Evolutionary conservation across 306 rosid species (phyloP), one percentile per base, ranked within the genome.

Genomic region (Cajanus cajan): DNA sequence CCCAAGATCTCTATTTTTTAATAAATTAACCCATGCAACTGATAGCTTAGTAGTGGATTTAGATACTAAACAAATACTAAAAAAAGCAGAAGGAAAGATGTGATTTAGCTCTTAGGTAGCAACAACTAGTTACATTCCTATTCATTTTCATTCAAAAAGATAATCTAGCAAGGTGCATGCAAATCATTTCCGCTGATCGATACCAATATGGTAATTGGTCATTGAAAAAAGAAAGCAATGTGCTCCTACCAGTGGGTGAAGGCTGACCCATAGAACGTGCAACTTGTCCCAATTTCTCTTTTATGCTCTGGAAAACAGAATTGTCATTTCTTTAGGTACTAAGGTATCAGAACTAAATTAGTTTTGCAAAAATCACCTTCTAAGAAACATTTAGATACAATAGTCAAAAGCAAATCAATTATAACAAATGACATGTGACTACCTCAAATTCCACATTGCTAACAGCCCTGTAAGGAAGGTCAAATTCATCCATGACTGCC

Each of bases 381-480:
- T 34, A 31, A 58, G 74, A 65, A 71, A 55, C 34, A 77, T 24
- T 66, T 34, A 40, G 68, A 52, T 28, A 43, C 55, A 77, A 71
- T 21, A 31, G 33, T 34, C 50, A 63, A 69, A 11, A 33, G 34
- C 22, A 66, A 77, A 79, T 14, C 48, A 76, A 28, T 50, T 58
- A 71, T 28, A 85, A 79, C 66, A 37, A 76, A 79, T 44, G 57
- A 31, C 59, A 54, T 58, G 68, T 54, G 76, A 73, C 77, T 89
- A 90, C 99, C 99, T 95, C 90, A 44, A 85, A 90, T 73, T 95
- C 98, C 59, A 89, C 78, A 57, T 37, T 73, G 83, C 81, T 82
- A 72, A 90, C 90, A 45, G 89, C 94, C 85, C 69, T 89, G 89
- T 82, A 90, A 15, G 92, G 82, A 78, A 90, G 97, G 75, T 79